Percentiles rank a stretch among this genome's conserved stretches.
phyloP scores from a whole-genome alignment of 2,329 filamentous ascomycete genomes.

The Cytospora leucostoma region DNA sequence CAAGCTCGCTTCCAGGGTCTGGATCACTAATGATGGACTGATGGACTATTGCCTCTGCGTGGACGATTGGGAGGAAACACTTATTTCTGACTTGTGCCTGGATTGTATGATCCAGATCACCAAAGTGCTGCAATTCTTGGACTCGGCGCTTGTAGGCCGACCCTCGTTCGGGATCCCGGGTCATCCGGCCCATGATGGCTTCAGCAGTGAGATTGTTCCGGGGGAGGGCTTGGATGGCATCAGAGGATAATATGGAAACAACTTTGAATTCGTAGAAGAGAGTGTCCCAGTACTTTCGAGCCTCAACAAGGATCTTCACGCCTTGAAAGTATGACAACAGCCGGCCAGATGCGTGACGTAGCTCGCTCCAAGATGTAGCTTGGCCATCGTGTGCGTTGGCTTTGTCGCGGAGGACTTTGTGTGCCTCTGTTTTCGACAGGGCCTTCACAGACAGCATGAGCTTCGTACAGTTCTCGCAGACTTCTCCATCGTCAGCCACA shows the following conservation, averaged over 20 bases:
- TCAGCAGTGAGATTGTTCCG: conserved; percentile 20
- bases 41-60: conserved; percentile 40
- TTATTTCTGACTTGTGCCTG: conserved; percentile 1
- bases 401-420: conserved; percentile 29
- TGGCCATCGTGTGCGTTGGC: conserved; percentile 9
- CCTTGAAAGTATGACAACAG: conserved; percentile 35
- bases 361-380: conserved; percentile 31
- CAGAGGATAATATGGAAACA: conserved; percentile 34
- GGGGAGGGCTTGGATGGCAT: conserved; percentile 16
- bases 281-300: conserved; percentile 33
- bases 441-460: conserved; percentile 8
- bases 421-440: conserved; percentile 14
- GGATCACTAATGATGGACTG: conserved; percentile 30
- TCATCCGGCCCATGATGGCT: conserved; percentile 31
- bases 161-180: background rate
- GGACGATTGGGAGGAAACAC: conserved; percentile 37
- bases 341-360: conserved; percentile 34
- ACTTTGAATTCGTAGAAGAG: conserved; percentile 39
- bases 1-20: conserved; percentile 10
- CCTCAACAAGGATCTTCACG: conserved; percentile 30
- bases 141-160: conserved; percentile 20
- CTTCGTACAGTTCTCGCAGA: conserved; percentile 2
- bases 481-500: background rate
- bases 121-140: conserved; percentile 28
- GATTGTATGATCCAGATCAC: conserved; percentile 26